These are phyloP conservation scores for Leucosporidium yakuticum DNA, from an alignment of 768 basidiomycete genomes.

Conservation along the genomic window DNA sequence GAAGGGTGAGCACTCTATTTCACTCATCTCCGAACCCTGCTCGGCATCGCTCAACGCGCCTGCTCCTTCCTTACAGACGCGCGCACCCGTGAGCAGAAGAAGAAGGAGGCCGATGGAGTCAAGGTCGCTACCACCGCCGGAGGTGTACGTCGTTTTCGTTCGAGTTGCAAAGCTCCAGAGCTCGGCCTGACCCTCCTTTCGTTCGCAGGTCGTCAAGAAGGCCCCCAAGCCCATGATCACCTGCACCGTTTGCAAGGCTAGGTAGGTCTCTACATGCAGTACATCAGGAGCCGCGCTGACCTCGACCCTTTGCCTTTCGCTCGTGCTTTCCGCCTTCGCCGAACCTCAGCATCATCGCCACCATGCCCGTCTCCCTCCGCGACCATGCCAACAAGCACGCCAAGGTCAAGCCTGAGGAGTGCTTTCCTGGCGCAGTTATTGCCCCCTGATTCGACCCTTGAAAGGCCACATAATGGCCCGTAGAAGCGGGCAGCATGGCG, in stretches of 20 bases:
- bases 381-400: slow-evolving; percentile 12
- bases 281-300: too few species aligned
- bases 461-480: too few species aligned
- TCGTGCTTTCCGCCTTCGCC: too few species aligned
- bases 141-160: not conserved
- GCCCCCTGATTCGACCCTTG: not conserved
- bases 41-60: too few species aligned
- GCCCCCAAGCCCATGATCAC: slow-evolving; percentile 2
- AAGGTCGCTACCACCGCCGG: slow-evolving; percentile 1
- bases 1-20: not conserved
- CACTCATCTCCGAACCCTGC: too few species aligned
- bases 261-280: too few species aligned
- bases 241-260: slow-evolving; percentile 9
- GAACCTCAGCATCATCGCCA: not conserved
- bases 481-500: too few species aligned
- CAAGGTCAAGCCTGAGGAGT: slow-evolving; percentile 10
- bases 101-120: not conserved
- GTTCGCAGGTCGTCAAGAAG: slow-evolving; percentile 1
- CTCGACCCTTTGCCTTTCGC: too few species aligned
- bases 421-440: slow-evolving; percentile 15
- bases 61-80: not conserved
- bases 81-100: not conserved
- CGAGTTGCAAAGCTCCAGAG: not conserved
- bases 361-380: slow-evolving; percentile 2
- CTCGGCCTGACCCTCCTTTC: not conserved